These are phyloP conservation scores for Pestalotiopsis sp. DNA, from an alignment of 2,329 filamentous ascomycete genomes.

Conservation along the genomic window DNA sequence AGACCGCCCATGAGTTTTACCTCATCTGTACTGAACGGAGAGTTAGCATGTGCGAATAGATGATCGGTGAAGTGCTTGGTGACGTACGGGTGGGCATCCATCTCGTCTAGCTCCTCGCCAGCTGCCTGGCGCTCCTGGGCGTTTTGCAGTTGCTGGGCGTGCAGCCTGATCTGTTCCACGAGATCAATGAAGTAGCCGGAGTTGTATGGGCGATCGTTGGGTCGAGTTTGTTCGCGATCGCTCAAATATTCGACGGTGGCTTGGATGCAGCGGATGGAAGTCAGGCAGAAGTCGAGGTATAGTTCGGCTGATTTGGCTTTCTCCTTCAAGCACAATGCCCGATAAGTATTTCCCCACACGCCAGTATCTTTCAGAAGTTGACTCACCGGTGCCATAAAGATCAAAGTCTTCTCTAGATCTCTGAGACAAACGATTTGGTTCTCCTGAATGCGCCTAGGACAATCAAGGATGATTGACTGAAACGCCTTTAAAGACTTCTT, in stretches of 20 bases:
- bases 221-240: constrained; percentile 84
- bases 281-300: constrained; percentile 88
- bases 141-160: constrained; percentile 81
- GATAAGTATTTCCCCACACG: constrained; percentile 68
- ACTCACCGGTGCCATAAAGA: constrained; percentile 95
- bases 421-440: constrained; percentile 89
- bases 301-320: constrained; percentile 69
- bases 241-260: constrained; percentile 83
- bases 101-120: constrained; percentile 53
- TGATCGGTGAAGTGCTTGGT: constrained; percentile 16
- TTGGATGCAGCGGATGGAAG: constrained; percentile 87
- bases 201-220: constrained; percentile 87
- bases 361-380: constrained; percentile 52
- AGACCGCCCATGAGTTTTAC: constrained; percentile 82
- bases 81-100: constrained; percentile 62
- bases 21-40: constrained; percentile 56
- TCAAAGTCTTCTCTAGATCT: constrained; percentile 90
- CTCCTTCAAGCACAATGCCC: constrained; percentile 76
- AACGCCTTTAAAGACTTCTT: constrained; percentile 78
- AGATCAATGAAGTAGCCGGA: constrained; percentile 97
- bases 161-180: constrained; percentile 88
- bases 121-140: constrained; percentile 66
- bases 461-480: constrained; percentile 75
- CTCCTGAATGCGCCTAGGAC: constrained; percentile 77
- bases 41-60: constrained; percentile 26